phyloP scores from a whole-genome alignment of 345 rosid species.

The Sonneratia alba region DNA sequence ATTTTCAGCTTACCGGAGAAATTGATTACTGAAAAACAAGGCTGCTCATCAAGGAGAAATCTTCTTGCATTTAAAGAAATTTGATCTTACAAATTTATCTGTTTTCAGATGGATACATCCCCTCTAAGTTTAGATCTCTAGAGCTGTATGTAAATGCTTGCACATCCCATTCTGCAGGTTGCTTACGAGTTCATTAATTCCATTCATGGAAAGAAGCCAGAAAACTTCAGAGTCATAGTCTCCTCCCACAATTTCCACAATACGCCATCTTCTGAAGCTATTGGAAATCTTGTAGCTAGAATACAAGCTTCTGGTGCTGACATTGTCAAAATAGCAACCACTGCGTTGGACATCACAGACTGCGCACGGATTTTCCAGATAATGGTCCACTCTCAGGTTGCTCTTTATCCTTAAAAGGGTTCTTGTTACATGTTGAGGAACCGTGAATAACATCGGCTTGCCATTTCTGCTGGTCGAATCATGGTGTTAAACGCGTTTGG shows the following conservation, averaged over 20 bases:
- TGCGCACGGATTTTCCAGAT: conserved; percentile 30
- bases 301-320: conserved; percentile 42
- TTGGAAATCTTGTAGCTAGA: conserved; percentile 24
- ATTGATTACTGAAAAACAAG: background rate
- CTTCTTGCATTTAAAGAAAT: background rate
- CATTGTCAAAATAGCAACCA: conserved; percentile 30
- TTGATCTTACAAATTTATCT: background rate
- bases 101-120: background rate
- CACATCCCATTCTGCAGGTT: conserved; percentile 24
- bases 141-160: background rate
- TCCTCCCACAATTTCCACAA: conserved; percentile 25
- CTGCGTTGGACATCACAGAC: conserved; percentile 39
- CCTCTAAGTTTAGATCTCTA: background rate
- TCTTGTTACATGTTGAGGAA: background rate
- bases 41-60: background rate
- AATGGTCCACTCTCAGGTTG: conserved; percentile 31
- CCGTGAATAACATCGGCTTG: background rate
- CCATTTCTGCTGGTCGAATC: background rate
- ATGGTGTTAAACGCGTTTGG: background rate
- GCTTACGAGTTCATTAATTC: conserved; percentile 27
- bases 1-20: background rate
- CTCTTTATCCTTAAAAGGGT: background rate
- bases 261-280: conserved; percentile 33
- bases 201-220: conserved; percentile 12
- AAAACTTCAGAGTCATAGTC: conserved; percentile 32